Conservation (phyloP, 2,329 filamentous ascomycete species). For the Emergomyces pasteurianus region DNA sequence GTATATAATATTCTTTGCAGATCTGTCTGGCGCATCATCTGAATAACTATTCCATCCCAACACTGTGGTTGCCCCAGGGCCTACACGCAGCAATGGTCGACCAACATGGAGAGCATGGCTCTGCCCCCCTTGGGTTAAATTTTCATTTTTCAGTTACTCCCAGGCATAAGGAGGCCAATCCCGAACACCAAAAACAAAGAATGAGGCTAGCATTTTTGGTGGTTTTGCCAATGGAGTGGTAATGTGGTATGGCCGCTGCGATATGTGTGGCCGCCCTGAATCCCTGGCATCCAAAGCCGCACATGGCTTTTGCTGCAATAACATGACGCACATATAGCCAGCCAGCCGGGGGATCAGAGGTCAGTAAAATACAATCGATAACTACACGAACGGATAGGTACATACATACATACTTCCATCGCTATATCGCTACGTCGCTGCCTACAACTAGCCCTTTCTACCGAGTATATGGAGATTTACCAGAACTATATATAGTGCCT, state of each 20-base stretch:
- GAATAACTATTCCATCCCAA: not conserved
- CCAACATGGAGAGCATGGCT: not conserved
- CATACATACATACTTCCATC: no score
- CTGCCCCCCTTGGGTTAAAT: not conserved
- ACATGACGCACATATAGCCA: not conserved
- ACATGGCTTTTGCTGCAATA: slow-evolving; percentile 2
- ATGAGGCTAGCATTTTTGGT: not conserved
- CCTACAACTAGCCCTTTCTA: no score
- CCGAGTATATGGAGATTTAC: not conserved
- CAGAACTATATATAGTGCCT: not conserved
- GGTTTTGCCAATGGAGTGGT: not conserved
- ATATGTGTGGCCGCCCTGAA: not conserved
- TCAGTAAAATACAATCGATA: not conserved
- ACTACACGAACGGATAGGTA: no score
- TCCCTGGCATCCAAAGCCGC: not conserved
- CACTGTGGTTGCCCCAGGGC: not conserved
- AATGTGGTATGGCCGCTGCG: not conserved
- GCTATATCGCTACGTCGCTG: not conserved
- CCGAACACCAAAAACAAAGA: not conserved
- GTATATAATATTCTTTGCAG: no score
- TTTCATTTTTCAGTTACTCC: no score
- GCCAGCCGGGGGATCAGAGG: not conserved
- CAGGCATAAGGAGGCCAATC: not conserved
- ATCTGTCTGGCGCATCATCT: not conserved
- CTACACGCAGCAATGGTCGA: not conserved